Evolutionary conservation across 2,329 filamentous ascomycete species (phyloP).

Genomic region (Diplocarpon rosae): DNA sequence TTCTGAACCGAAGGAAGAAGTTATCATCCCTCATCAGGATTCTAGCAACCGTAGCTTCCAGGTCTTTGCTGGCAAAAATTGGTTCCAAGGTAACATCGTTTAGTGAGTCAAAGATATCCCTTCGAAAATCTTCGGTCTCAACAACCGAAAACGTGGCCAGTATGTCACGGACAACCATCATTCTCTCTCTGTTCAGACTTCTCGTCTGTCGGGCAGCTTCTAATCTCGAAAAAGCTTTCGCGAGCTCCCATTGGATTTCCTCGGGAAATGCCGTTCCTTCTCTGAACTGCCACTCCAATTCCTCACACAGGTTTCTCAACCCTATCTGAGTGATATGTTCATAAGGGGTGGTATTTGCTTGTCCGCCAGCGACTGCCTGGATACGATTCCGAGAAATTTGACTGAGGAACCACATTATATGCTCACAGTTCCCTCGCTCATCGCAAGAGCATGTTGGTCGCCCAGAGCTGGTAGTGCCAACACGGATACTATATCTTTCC

Average conservation of each 20-base stretch:
- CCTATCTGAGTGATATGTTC: slow-evolving; percentile 17
- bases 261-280: slow-evolving; percentile 14
- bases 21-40: slow-evolving; percentile 20
- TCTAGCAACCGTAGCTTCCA: slow-evolving; percentile 22
- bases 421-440: slow-evolving; percentile 14
- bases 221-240: slow-evolving; percentile 12
- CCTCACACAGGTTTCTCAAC: slow-evolving; percentile 20
- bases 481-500: slow-evolving; percentile 17
- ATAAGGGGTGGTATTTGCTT: slow-evolving; percentile 11
- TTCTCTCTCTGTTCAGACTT: slow-evolving; percentile 11
- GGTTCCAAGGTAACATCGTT: slow-evolving; percentile 14
- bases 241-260: slow-evolving; percentile 21
- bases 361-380: neutral
- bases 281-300: slow-evolving; percentile 21
- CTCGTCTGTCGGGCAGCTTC: slow-evolving; percentile 10
- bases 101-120: slow-evolving; percentile 16
- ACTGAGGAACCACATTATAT: slow-evolving; percentile 20
- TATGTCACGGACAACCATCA: slow-evolving; percentile 20
- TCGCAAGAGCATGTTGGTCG: slow-evolving; percentile 17
- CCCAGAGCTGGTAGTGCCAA: slow-evolving; percentile 11
- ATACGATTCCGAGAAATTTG: slow-evolving; percentile 7
- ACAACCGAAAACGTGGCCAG: slow-evolving; percentile 21
- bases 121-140: slow-evolving; percentile 16
- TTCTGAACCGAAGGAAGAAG: slow-evolving; percentile 18
- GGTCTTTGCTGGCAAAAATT: slow-evolving; percentile 14